Base-by-base conservation (phyloP, 1,139 yeast genomes). In the Magnusiomyces sp. region DNA sequence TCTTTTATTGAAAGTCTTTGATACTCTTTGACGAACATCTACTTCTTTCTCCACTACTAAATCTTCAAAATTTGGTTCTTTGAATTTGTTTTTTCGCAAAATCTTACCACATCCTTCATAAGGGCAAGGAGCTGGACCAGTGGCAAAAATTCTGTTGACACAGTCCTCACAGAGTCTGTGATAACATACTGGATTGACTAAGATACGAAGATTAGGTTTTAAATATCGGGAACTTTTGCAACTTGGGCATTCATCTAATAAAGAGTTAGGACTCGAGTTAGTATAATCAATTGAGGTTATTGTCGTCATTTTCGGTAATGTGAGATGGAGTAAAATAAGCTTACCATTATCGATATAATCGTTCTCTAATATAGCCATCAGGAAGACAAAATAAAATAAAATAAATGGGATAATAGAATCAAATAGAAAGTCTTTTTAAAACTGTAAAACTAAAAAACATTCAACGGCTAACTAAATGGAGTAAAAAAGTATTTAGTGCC, bases 91-190 rank as follows among this genome's bases (percentile, higher is more conserved):
- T 73, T 86, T 86, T 57, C 98, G 73, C 55, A 92, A 70, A 11
- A 83, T 87, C 71, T 84, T 87, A 49, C 85, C 90, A 71, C 99
- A 92, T 47, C 83, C 82, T 5, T 92, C 88, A 65, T 89, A 90
- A 0, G 98, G 98, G 66, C 98, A 92, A 27, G 92, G 94, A 0
- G 97, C 94, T 0, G 98, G 98, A 4, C 99, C 99, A 47, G 86
- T 70, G 11, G 95, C 81, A 65, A 88, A 92, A 50, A 92, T 88
- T 58, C 97, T 75, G 66, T 90, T 97, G 43, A 89, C 97, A 68
- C 98, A 92, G 2, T 95, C 83, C 63, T 88, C 96, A 70, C 98
- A 92, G 66, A 92, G 92, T 73, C 88, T 90, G 64, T 92, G 99
- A 64, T 94, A 92, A 68, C 99, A 92, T 65, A 92, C 98, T 0